Evolutionary conservation across 768 basidiomycete genomes (phyloP).

Genomic region (Lentinula guzmanii): DNA sequence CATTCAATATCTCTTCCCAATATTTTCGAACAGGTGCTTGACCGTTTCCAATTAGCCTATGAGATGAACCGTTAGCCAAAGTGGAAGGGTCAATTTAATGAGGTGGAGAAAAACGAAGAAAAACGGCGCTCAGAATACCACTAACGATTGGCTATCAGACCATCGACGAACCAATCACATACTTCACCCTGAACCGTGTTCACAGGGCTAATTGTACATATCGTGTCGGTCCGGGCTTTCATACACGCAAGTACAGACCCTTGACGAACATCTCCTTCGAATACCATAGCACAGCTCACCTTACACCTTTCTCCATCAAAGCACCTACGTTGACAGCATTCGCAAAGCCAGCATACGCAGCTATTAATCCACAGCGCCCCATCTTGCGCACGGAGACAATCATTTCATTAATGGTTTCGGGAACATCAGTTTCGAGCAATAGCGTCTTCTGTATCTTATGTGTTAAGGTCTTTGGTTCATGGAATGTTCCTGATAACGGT

Average conservation of each 20-base stretch:
- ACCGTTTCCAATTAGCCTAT: conserved; percentile 59
- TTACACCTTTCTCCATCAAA: conserved; percentile 71
- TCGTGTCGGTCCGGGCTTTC: neutral
- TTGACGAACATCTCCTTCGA: no score
- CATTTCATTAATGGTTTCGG: conserved; percentile 55
- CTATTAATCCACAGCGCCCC: conserved; percentile 59
- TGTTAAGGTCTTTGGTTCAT: conserved; percentile 57
- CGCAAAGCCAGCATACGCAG: conserved; percentile 61
- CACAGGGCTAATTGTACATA: no score
- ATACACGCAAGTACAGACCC: no score
- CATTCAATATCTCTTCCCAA: conserved; percentile 65
- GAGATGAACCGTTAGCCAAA: neutral
- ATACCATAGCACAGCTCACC: conserved; percentile 17
- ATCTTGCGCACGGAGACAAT: conserved; percentile 43
- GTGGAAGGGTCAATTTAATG: neutral
- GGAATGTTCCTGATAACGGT: conserved; percentile 45
- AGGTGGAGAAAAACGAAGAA: neutral
- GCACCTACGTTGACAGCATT: conserved; percentile 69
- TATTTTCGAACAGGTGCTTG: conserved; percentile 73
- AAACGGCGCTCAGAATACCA: neutral
- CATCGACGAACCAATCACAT: no score
- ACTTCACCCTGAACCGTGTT: no score
- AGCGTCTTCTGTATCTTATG: conserved; percentile 67
- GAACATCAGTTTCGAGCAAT: conserved; percentile 71
- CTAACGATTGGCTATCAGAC: neutral